Percentiles rank a stretch among this genome's conserved stretches.
Evolutionary conservation across 306 rosid genomes (phyloP).

Genomic region (Hippophae tibetana): DNA sequence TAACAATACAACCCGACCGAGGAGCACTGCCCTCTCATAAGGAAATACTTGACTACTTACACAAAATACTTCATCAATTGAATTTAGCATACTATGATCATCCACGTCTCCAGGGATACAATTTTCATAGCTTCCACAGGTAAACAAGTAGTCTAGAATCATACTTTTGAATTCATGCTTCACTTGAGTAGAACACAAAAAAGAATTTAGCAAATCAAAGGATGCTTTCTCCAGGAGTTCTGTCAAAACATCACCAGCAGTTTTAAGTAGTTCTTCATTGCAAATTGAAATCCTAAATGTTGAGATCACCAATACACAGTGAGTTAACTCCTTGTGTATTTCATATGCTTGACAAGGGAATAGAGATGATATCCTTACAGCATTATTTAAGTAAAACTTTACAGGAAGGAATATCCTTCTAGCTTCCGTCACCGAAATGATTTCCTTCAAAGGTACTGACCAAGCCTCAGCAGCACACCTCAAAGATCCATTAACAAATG

Average conservation of each 20-base stretch:
- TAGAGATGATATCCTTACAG: conserved; percentile 58
- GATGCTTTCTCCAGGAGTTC: conserved; percentile 72
- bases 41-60: conserved; percentile 40
- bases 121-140: conserved; percentile 26
- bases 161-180: conserved; percentile 42
- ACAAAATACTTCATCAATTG: conserved; percentile 29
- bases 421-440: conserved; percentile 64
- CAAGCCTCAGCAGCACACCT: conserved; percentile 61
- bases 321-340: conserved; percentile 48
- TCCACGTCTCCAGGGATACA: conserved; percentile 23
- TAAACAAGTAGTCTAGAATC: conserved; percentile 56
- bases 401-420: conserved; percentile 74
- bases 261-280: conserved; percentile 40
- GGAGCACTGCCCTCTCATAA: conserved; percentile 32
- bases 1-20: conserved; percentile 47
- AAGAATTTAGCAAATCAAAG: conserved; percentile 47
- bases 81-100: conserved; percentile 22
- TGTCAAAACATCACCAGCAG: conserved; percentile 42
- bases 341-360: conserved; percentile 64
- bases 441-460: conserved; percentile 41
- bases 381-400: conserved; percentile 74
- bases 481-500: conserved; percentile 55
- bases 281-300: conserved; percentile 48
- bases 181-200: conserved; percentile 54
- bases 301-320: conserved; percentile 51